These are phyloP conservation scores for Linnemannia schmuckeri DNA, from an alignment of 192 early-diverging fungal genomes.

Conservation along the genomic window DNA sequence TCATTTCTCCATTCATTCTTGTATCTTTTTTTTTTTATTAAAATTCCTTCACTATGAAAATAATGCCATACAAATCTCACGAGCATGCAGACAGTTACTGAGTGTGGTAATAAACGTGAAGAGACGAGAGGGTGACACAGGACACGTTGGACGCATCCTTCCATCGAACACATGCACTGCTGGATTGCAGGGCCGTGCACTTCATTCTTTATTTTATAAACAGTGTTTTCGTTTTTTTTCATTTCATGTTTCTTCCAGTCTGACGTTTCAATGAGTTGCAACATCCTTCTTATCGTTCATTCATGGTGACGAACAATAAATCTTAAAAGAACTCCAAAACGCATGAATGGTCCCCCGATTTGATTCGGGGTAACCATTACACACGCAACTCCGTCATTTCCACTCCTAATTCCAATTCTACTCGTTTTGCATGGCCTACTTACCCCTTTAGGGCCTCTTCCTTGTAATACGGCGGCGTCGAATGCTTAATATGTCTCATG, in stretches of 20 bases:
- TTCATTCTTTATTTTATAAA: too few species aligned
- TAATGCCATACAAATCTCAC: neutral
- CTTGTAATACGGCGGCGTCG: too few species aligned
- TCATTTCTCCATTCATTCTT: neutral
- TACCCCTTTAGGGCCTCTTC: neutral
- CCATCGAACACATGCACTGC: neutral
- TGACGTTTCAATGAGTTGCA: neutral
- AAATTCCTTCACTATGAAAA: neutral
- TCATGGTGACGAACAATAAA: neutral
- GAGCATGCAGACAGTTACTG: too few species aligned
- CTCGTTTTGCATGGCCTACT: neutral
- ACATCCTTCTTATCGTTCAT: neutral
- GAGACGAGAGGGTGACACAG: neutral
- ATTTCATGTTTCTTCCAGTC: neutral
- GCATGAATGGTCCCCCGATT: neutral
- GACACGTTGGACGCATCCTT: neutral
- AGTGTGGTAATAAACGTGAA: too few species aligned
- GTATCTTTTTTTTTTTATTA: slow-evolving; percentile 1
- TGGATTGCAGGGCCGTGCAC: neutral
- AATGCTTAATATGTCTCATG: too few species aligned
- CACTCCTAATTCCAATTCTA: neutral
- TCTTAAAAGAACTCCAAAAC: neutral
- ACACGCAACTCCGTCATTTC: too few species aligned
- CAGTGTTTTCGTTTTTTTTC: neutral
- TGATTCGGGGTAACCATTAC: neutral